Conservation (phyloP, 2,329 filamentous ascomycete species). For the Alternaria solani region DNA sequence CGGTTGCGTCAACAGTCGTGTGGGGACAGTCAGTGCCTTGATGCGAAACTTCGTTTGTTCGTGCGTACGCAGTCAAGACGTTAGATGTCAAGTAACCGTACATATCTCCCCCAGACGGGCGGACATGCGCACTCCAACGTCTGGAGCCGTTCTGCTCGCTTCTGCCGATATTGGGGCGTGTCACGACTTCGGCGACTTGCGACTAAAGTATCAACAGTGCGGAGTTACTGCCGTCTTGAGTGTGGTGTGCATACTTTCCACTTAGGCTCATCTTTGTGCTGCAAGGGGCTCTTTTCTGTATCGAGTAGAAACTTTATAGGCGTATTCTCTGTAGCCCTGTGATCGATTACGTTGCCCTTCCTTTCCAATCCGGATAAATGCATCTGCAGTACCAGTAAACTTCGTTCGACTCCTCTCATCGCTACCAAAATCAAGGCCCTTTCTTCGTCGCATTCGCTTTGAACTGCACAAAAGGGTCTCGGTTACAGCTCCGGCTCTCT, state of each 20-base stretch:
- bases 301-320: neutral
- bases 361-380: neutral
- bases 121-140: slow-evolving; percentile 7
- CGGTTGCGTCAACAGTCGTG: slow-evolving; percentile 10
- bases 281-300: neutral
- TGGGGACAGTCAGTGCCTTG: neutral
- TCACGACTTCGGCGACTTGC: neutral
- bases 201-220: neutral
- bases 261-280: neutral
- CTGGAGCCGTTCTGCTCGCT: slow-evolving; percentile 6
- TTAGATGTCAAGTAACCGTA: slow-evolving; percentile 10
- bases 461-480: neutral
- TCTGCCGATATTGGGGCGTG: slow-evolving; percentile 1
- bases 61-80: slow-evolving; percentile 11
- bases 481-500: slow-evolving; percentile 1
- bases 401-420: neutral
- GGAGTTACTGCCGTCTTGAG: neutral
- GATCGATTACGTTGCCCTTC: neutral
- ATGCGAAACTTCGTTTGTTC: slow-evolving; percentile 12
- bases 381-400: neutral
- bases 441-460: neutral
- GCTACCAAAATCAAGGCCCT: neutral
- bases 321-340: neutral
- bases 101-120: slow-evolving; percentile 3
- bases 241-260: neutral